Evolutionary conservation across 164 flowering plant genomes (phyloP).

Genomic region (Dillenia suffruticosa): DNA sequence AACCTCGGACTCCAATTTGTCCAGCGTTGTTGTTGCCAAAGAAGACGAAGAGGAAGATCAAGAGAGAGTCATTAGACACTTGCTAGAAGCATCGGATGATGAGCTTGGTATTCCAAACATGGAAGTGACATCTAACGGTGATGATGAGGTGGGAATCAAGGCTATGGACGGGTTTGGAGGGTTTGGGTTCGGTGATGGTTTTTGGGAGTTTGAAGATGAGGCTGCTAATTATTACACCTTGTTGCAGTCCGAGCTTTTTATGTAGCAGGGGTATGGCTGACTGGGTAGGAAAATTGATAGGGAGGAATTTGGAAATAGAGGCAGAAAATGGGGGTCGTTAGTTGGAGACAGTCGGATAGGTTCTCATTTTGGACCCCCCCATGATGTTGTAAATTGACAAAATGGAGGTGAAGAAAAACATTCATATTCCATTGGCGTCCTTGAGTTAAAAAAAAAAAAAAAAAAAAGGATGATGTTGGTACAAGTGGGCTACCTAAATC

Average conservation of each 20-base stretch:
- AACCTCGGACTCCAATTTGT: background rate
- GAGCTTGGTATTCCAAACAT: conserved; percentile 68
- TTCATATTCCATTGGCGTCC: too few species aligned
- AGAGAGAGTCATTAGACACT: conserved; percentile 50
- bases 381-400: background rate
- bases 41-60: conserved; percentile 21
- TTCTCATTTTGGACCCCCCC: background rate
- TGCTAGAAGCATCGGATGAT: conserved; percentile 80
- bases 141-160: background rate
- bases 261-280: conserved; percentile 15
- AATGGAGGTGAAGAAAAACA: background rate
- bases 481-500: too few species aligned
- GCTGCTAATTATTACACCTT: conserved; percentile 50
- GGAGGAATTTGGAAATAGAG: background rate
- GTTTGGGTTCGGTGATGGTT: conserved; percentile 18
- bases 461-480: too few species aligned
- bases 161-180: background rate
- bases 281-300: background rate
- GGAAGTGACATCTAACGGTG: conserved; percentile 3
- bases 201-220: conserved; percentile 70
- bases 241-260: conserved; percentile 53
- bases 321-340: background rate
- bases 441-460: too few species aligned
- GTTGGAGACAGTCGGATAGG: too few species aligned
- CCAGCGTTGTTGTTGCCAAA: background rate